Base-by-base conservation (phyloP, 352 stramenopile species). In the Pythium apleroticum region DNA sequence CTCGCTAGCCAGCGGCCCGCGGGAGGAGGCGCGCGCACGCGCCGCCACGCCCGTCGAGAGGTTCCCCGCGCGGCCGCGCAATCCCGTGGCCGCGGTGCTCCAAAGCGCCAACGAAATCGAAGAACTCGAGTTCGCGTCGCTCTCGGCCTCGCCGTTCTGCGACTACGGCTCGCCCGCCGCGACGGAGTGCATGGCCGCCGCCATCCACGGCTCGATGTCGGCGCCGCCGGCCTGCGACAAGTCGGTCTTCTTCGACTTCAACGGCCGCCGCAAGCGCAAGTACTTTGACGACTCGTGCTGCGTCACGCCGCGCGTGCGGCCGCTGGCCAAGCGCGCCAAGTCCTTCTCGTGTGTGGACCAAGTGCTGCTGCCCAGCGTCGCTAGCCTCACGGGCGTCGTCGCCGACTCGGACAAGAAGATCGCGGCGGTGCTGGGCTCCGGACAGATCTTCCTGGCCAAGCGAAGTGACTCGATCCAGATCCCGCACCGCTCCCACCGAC, bases 401-500 rank as follows among this genome's bases (percentile, higher is more conserved):
- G 15, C 27, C 24, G 31, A 24, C 14, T 12, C 22, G 4, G 20
- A 28, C 20, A 52, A 52, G 45, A 52, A 52, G 45, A 14, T 41
- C 28, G 24, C 33, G 56, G 14, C 19, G 19, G 4, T 24, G 7
- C 20, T 14, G 35, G 48, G 46, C 14, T 4, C 56, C 14, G 56
- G 27, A 25, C 54, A 35, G 15, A 6, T 43, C 14, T 54, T 62
- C 19, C 65, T 41, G 19, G 37, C 56, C 57, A 41, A 43, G 12
- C 69, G 69, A 35, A 80, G 73, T 45, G 72, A 69, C 45, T 86
- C 78, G 49, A 87, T 91, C 59, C 72, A 75, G 57, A 89, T 91
- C 68, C 78, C 83, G 8, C 55, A 55, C 11, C 52, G 55, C 20
- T 30, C 43, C 24, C 43, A 52, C 9, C 57, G 52, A 9, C 39